These are phyloP conservation scores for Penicillium sumatraense DNA, from an alignment of 2,329 filamentous ascomycete species.

Conservation along the genomic window DNA sequence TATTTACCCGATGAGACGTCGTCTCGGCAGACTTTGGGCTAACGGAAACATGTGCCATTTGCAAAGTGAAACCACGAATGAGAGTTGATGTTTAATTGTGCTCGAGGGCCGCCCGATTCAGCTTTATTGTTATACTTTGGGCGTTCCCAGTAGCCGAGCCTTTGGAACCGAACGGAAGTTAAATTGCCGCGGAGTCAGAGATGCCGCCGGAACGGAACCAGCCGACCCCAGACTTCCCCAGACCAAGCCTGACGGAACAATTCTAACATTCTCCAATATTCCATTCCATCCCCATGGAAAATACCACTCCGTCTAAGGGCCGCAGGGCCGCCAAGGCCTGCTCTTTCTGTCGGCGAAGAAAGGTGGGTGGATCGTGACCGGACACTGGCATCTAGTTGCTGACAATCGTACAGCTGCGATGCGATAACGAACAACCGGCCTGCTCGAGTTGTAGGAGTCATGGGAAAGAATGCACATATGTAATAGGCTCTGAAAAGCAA, in stretches of 20 bases:
- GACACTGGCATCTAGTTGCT: background rate
- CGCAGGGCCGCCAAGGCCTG: conserved; percentile 23
- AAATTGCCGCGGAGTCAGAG: too few relatives aligned
- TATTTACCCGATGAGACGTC: background rate
- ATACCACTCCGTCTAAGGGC: conserved; percentile 2
- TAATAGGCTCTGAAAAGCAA: background rate
- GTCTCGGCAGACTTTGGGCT: too few relatives aligned
- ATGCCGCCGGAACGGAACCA: too few relatives aligned
- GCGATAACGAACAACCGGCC: conserved; percentile 17
- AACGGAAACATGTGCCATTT: too few relatives aligned
- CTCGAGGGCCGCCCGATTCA: too few relatives aligned
- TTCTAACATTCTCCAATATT: background rate
- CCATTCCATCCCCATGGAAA: conserved; percentile 10
- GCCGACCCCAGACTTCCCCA: too few relatives aligned
- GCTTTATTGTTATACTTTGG: too few relatives aligned
- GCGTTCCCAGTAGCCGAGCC: too few relatives aligned
- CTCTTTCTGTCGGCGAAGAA: conserved; percentile 21
- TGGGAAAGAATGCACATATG: conserved; percentile 16
- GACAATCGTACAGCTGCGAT: conserved; percentile 14
- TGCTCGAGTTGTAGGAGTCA: conserved; percentile 21
- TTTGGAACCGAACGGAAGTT: too few relatives aligned
- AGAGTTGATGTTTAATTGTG: too few relatives aligned
- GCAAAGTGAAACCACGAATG: too few relatives aligned
- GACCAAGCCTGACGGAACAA: too few relatives aligned
- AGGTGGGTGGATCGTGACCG: conserved; percentile 9